phyloP scores from a whole-genome alignment of 2,329 filamentous ascomycete genomes.

The Lachnellula arida region DNA sequence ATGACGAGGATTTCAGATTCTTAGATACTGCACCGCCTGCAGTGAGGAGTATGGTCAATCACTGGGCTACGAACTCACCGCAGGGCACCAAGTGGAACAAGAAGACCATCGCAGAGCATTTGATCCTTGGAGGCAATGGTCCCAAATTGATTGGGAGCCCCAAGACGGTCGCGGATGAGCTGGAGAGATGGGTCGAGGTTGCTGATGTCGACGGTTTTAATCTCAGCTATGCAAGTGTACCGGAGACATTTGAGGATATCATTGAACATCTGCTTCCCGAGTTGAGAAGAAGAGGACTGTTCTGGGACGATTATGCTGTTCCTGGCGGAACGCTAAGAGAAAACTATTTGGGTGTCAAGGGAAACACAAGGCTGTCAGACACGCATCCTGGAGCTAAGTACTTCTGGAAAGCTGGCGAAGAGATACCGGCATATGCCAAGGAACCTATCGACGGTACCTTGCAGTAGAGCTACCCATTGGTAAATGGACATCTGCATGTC shows the following conservation, averaged over 20 bases:
- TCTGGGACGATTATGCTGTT: constrained; percentile 47
- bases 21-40: constrained; percentile 39
- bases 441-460: constrained; percentile 1
- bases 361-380: constrained; percentile 44
- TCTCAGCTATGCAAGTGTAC: constrained; percentile 40
- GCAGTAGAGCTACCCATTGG: neutral
- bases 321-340: constrained; percentile 56
- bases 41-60: constrained; percentile 44
- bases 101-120: constrained; percentile 26
- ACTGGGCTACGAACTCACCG: constrained; percentile 38
- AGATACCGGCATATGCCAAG: constrained; percentile 15
- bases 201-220: constrained; percentile 27
- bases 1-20: constrained; percentile 60
- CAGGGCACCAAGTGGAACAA: constrained; percentile 36
- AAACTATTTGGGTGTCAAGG: constrained; percentile 50
- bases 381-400: constrained; percentile 46
- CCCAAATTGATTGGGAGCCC: constrained; percentile 23
- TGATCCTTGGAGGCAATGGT: constrained; percentile 24
- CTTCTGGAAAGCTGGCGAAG: constrained; percentile 35
- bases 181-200: constrained; percentile 25
- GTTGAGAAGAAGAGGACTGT: constrained; percentile 52
- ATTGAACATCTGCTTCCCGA: constrained; percentile 62
- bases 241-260: constrained; percentile 63
- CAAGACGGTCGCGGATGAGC: constrained; percentile 22
- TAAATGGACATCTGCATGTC: neutral